Evolutionary conservation across 1,284 basidiomycete genomes (phyloP).

Genomic region (Amylostereum chailletii): DNA sequence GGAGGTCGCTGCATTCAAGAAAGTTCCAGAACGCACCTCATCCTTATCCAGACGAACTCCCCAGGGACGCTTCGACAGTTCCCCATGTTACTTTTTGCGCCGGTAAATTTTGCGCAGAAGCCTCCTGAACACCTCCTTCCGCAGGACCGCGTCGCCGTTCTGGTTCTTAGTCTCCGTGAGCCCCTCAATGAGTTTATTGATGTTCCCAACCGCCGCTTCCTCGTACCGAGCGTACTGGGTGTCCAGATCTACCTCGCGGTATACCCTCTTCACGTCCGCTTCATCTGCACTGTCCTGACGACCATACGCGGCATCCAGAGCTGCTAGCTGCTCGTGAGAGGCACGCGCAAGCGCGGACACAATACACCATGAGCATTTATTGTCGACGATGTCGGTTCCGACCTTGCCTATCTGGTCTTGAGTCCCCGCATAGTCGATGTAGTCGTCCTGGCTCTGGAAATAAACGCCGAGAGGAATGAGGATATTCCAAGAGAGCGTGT

Average conservation of each 20-base stretch:
- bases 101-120: constrained; percentile 92
- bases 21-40: too few relatives aligned
- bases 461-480: constrained; percentile 94
- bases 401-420: constrained; percentile 95
- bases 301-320: constrained; percentile 82
- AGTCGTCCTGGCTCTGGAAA: constrained; percentile 99
- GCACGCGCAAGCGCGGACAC: constrained; percentile 76
- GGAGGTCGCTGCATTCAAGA: too few relatives aligned
- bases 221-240: constrained; percentile 74
- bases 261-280: constrained; percentile 71
- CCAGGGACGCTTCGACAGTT: too few relatives aligned
- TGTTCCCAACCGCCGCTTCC: constrained; percentile 57
- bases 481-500: constrained; percentile 76
- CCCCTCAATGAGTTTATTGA: constrained; percentile 59
- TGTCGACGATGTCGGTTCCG: constrained; percentile 96
- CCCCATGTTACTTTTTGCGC: constrained; percentile 53
- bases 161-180: constrained; percentile 47
- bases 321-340: constrained; percentile 42
- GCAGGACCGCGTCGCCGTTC: constrained; percentile 44
- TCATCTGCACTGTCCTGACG: constrained; percentile 64
- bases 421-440: constrained; percentile 86
- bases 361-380: constrained; percentile 98
- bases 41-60: too few relatives aligned
- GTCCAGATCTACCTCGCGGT: constrained; percentile 64
- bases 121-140: constrained; percentile 72